Evolutionary conservation across 2,329 filamentous ascomycete species (phyloP).

Genomic region (Waltergamsia citrina): DNA sequence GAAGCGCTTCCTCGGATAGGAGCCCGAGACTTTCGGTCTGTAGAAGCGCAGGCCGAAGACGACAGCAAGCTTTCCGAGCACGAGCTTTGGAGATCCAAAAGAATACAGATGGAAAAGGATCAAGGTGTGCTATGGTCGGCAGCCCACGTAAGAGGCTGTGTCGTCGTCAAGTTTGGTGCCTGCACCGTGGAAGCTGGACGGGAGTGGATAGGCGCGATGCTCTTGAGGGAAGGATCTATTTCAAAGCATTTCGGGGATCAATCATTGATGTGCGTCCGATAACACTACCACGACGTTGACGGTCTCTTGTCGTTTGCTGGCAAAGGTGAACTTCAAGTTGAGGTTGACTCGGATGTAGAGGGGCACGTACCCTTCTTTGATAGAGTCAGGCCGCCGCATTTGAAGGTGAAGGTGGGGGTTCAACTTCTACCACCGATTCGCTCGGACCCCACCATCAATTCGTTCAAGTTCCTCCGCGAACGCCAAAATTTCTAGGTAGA

Average conservation of each 20-base stretch:
- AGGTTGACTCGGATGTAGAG: too few relatives aligned
- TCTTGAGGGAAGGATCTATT: slow-evolving; percentile 66
- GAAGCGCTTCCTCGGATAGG: slow-evolving; percentile 71
- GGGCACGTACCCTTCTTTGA: not conserved
- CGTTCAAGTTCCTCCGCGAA: not conserved
- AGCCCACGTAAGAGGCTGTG: slow-evolving; percentile 69
- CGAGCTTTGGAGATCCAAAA: slow-evolving; percentile 43
- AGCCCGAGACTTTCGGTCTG: slow-evolving; percentile 62
- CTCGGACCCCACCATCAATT: slow-evolving; percentile 3
- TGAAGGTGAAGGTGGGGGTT: not conserved
- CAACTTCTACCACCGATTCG: not conserved
- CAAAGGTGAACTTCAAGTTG: too few relatives aligned
- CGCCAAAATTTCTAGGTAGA: slow-evolving; percentile 1
- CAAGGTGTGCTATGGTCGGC: slow-evolving; percentile 71
- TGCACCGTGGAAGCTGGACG: slow-evolving; percentile 71
- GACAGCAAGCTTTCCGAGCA: slow-evolving; percentile 25
- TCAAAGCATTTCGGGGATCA: slow-evolving; percentile 67
- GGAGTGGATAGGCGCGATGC: slow-evolving; percentile 69
- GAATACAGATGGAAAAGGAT: slow-evolving; percentile 48
- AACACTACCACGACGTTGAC: slow-evolving; percentile 8
- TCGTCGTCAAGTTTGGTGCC: slow-evolving; percentile 86
- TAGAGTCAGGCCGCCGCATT: too few relatives aligned
- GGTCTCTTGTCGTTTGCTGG: not conserved
- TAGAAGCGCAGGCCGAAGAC: slow-evolving; percentile 33
- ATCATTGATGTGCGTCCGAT: slow-evolving; percentile 66